Conservation (phyloP, 2,329 filamentous ascomycete genomes). For the Pestalotiopsis fici region DNA sequence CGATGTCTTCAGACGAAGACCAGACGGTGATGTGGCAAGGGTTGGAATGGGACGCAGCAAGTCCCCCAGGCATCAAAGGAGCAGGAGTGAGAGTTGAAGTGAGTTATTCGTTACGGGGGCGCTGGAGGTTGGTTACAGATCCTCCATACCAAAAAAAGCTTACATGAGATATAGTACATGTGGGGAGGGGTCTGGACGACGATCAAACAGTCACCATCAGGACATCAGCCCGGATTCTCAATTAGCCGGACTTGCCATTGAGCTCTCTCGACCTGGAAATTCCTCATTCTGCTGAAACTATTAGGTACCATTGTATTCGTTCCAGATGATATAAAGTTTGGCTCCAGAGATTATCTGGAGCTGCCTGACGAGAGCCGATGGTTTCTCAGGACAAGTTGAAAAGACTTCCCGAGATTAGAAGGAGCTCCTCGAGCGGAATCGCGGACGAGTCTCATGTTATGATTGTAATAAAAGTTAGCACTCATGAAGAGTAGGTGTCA, state of each 20-base stretch:
- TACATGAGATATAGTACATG: neutral
- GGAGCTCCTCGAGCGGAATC: neutral
- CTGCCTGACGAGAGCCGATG: neutral
- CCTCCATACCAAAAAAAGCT: neutral
- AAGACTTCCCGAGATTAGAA: neutral
- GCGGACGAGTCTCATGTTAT: no score
- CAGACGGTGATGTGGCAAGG: neutral
- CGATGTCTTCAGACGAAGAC: conserved; percentile 6
- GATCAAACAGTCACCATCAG: neutral
- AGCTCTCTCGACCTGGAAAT: neutral
- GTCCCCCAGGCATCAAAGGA: neutral
- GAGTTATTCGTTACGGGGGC: neutral
- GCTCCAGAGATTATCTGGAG: neutral
- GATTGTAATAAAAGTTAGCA: no score
- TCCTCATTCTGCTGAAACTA: neutral
- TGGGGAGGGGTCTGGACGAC: neutral
- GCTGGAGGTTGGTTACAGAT: neutral
- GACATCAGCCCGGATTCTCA: neutral
- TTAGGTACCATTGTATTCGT: neutral
- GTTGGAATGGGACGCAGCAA: neutral
- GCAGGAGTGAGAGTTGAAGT: neutral
- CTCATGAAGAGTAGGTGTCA: no score
- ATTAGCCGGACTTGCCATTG: neutral
- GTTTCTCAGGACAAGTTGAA: neutral
- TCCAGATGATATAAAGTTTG: neutral